phyloP scores from a whole-genome alignment of 805 yeast genomes.

The Cyberlindnera euphorbiae region DNA sequence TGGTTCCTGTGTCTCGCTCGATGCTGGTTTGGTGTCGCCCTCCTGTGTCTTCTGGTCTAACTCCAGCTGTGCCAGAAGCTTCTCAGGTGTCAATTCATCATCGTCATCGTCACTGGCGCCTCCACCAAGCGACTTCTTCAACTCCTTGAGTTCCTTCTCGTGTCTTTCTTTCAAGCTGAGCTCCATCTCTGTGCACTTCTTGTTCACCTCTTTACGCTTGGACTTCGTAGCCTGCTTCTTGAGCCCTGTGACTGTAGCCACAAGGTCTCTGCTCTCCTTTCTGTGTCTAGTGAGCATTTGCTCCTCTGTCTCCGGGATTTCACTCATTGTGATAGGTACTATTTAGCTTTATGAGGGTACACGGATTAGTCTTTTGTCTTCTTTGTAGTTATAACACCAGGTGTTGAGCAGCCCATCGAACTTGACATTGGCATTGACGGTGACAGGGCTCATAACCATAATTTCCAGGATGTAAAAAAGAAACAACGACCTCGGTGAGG shows the following conservation, averaged over 20 bases:
- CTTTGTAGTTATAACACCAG: too few relatives aligned
- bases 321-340: conserved; percentile 4
- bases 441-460: conserved; percentile 4
- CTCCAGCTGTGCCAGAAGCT: conserved; percentile 55
- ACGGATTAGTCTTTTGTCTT: too few relatives aligned
- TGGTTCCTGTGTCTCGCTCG: conserved; percentile 16
- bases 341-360: too few relatives aligned
- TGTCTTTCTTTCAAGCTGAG: conserved; percentile 51
- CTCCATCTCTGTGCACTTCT: conserved; percentile 58
- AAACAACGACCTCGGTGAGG: conserved; percentile 45
- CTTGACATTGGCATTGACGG: too few relatives aligned
- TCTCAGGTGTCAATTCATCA: conserved; percentile 63
- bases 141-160: conserved; percentile 39
- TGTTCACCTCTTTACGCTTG: conserved; percentile 60
- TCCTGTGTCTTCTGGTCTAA: conserved; percentile 28
- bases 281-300: conserved; percentile 56
- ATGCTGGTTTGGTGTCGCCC: too few relatives aligned
- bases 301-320: conserved; percentile 39
- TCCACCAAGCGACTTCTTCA: conserved; percentile 28
- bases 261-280: conserved; percentile 62
- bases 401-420: too few relatives aligned
- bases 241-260: conserved; percentile 64
- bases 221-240: conserved; percentile 82
- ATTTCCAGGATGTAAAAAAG: conserved; percentile 1
- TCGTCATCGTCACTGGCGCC: conserved; percentile 42